Evolutionary conservation across 352 stramenopile genomes (phyloP).

Genomic region (Pythium monospermum): DNA sequence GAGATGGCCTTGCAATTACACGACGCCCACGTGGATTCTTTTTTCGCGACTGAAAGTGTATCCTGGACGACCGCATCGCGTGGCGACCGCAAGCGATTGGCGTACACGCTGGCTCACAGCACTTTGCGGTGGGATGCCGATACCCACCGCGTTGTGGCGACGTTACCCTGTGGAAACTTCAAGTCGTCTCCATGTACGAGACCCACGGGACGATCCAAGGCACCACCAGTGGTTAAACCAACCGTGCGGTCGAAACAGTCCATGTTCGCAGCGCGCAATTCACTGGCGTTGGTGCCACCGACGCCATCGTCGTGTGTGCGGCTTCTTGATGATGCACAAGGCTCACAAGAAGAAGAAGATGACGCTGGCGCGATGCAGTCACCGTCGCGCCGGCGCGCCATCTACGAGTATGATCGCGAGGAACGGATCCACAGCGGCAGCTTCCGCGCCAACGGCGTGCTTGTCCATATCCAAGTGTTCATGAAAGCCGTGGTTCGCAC

Average conservation of each 20-base stretch:
- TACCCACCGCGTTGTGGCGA: constrained; percentile 10
- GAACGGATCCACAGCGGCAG: constrained; percentile 56
- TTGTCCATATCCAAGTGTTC: constrained; percentile 44
- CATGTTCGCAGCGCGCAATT: constrained; percentile 21
- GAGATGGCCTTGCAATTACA: constrained; percentile 41
- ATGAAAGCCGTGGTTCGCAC: constrained; percentile 46
- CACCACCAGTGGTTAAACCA: not conserved
- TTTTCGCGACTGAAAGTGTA: constrained; percentile 12
- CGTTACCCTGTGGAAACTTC: constrained; percentile 18
- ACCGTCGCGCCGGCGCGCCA: not conserved
- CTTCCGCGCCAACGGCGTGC: constrained; percentile 50
- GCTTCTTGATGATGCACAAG: constrained; percentile 34
- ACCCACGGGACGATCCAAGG: constrained; percentile 1
- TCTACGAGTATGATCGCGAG: constrained; percentile 41
- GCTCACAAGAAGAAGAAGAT: constrained; percentile 17
- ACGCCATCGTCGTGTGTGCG: constrained; percentile 36
- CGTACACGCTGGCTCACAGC: constrained; percentile 2
- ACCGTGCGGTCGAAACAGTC: constrained; percentile 20
- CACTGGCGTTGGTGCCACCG: not conserved
- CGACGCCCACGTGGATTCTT: constrained; percentile 56
- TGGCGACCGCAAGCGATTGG: constrained; percentile 12
- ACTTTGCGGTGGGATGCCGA: constrained; percentile 16
- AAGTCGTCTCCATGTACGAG: constrained; percentile 10
- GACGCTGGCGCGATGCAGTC: not conserved
- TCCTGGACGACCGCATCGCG: constrained; percentile 33